These are phyloP conservation scores for Patellifolia procumbens DNA, from an alignment of 179 eudicot species.

Conservation along the genomic window DNA sequence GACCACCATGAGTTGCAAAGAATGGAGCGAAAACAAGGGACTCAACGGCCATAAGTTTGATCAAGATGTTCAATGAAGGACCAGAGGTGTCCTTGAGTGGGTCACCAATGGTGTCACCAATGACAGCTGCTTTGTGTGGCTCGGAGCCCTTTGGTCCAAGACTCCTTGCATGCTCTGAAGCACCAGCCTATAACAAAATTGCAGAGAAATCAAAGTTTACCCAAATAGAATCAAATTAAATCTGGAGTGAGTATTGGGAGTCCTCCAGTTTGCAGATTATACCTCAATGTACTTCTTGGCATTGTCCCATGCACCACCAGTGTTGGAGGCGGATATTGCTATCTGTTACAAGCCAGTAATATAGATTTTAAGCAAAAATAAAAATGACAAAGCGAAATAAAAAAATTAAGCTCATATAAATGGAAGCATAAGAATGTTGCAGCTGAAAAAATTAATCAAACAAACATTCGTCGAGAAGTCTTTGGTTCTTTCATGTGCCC, in stretches of 20 bases:
- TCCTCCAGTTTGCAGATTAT: slow-evolving; percentile 8
- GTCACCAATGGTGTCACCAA: slow-evolving; percentile 68
- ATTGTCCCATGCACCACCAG: slow-evolving; percentile 81
- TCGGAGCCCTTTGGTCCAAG: slow-evolving; percentile 75
- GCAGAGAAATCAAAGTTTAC: not conserved
- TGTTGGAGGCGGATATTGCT: slow-evolving; percentile 70
- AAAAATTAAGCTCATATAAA: not conserved
- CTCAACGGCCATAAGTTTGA: slow-evolving; percentile 73
- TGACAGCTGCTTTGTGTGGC: slow-evolving; percentile 73
- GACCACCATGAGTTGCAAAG: slow-evolving; percentile 64
- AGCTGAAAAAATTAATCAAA: not conserved
- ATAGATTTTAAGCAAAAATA: not conserved
- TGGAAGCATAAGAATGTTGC: not conserved
- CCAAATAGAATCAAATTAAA: too few species aligned
- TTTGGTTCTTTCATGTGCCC: not conserved
- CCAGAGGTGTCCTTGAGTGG: slow-evolving; percentile 71
- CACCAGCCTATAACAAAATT: slow-evolving; percentile 47
- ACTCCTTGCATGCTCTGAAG: slow-evolving; percentile 55
- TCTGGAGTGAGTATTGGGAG: too few species aligned
- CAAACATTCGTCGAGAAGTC: not conserved
- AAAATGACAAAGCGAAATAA: not conserved
- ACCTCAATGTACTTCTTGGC: slow-evolving; percentile 79
- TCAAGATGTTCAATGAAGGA: slow-evolving; percentile 62
- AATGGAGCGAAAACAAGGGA: slow-evolving; percentile 69
- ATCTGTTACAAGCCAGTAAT: slow-evolving; percentile 31